Evolutionary conservation across 169 alveolate species (phyloP), one percentile per base, ranked within the genome.

Genomic region (Plasmodium cynomolgi): DNA sequence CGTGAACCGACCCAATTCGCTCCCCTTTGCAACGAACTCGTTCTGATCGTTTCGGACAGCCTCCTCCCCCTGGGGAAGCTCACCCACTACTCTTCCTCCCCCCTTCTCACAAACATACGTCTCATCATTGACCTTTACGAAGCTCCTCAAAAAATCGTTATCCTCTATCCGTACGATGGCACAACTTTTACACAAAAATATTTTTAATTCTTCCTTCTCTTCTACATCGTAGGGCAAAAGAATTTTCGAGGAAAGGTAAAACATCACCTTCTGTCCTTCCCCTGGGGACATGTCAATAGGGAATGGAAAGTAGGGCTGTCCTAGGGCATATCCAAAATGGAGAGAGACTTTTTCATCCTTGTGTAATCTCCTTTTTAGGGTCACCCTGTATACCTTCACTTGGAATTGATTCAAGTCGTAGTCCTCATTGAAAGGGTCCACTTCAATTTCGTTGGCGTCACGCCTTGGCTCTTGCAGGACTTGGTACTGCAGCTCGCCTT

Each of bases 211-310:
- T 88, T 75, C 94, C 17, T 13, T 34, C 31, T 79, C 47, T 88
- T 88, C 94, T 9, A 88, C 88, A 11, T 79, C 33, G 72, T 88
- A 88, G 39, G 94, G 94, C 33, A 88, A 54, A 29, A 88, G 81
- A 79, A 88, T 88, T 56, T 79, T 29, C 13, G 90, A 79, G 29
- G 90, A 79, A 13, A 75, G 71, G 33, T 88, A 88, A 88, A 79
- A 88, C 47, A 88, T 37, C 7, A 88, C 72, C 39, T 79, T 75
- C 33, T 88, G 94, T 72, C 33, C 81, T 77, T 88, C 90, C 44
- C 15, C 17, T 8, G 81, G 72, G 82, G 81, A 37, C 33, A 88
- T 79, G 20, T 88, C 88, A 56, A 37, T 26, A 33, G 94, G 94
- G 41, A 77, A 88, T 31, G 94, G 90, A 23, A 20, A 75, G 71